Conservation (phyloP, 805 yeast species). For the Metschnikowia noctiluminum region DNA sequence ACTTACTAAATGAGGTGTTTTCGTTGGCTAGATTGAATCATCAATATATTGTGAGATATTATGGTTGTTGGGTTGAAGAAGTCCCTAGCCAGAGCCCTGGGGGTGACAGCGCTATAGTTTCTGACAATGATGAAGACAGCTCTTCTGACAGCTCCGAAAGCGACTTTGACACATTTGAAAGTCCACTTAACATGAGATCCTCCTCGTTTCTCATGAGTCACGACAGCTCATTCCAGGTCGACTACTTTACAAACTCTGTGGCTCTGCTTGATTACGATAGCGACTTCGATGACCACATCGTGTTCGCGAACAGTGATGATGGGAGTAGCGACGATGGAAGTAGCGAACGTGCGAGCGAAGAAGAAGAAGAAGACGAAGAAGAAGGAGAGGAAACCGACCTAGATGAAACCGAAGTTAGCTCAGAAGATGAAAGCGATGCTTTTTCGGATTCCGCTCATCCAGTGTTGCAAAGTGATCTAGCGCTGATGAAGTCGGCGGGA, state of each 20-base stretch:
- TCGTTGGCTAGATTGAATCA: conserved; percentile 88
- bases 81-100: conserved; percentile 26
- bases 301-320: conserved; percentile 28
- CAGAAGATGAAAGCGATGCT: neutral
- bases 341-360: neutral
- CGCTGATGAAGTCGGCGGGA: conserved; percentile 20
- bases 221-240: conserved; percentile 42
- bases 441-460: neutral
- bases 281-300: conserved; percentile 29
- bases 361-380: conserved; percentile 6
- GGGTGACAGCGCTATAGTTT: conserved; percentile 19
- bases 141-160: conserved; percentile 15
- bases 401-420: neutral
- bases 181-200: conserved; percentile 22
- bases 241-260: conserved; percentile 65
- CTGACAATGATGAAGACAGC: conserved; percentile 8
- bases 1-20: conserved; percentile 86
- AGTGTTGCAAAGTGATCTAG: neutral
- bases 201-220: conserved; percentile 17
- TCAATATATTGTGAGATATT: conserved; percentile 93
- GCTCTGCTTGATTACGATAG: conserved; percentile 51
- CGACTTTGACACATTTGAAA: conserved; percentile 20
- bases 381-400: conserved; percentile 11
- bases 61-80: conserved; percentile 96
- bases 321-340: conserved; percentile 8